Conservation (phyloP, 192 early-diverging fungal genomes). For the Polychytrium aggregatum region DNA sequence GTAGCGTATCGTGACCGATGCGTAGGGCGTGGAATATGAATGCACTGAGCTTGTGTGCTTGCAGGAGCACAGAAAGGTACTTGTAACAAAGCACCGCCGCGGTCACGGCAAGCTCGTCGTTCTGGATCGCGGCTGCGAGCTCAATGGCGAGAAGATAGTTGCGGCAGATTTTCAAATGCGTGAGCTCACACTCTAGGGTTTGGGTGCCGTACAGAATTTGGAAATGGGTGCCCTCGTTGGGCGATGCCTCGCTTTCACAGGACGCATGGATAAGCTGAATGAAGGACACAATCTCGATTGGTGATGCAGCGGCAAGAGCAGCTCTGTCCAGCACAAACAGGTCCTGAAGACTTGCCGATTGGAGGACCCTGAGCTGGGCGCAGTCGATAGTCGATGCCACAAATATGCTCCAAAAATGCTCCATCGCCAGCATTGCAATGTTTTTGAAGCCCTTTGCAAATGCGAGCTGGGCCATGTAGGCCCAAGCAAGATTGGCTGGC, state of each 20-base stretch:
- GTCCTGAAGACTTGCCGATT: slow-evolving; percentile 2
- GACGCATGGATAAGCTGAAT: slow-evolving; percentile 13
- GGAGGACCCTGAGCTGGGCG: not conserved
- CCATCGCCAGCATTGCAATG: slow-evolving; percentile 20
- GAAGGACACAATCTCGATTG: slow-evolving; percentile 9
- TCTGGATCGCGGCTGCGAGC: slow-evolving; percentile 10
- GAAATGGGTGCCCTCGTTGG: slow-evolving; percentile 13
- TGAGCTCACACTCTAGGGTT: slow-evolving; percentile 3
- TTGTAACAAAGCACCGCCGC: slow-evolving; percentile 12
- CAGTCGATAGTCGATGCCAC: slow-evolving; percentile 13
- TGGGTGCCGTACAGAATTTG: slow-evolving; percentile 12
- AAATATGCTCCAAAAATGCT: slow-evolving; percentile 5
- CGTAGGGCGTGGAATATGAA: slow-evolving; percentile 6
- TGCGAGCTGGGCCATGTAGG: slow-evolving; percentile 11
- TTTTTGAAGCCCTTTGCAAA: slow-evolving; percentile 15
- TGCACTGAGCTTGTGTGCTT: slow-evolving; percentile 3
- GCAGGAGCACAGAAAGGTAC: slow-evolving; percentile 2
- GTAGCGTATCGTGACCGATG: slow-evolving; percentile 9
- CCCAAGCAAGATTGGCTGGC: slow-evolving; percentile 25
- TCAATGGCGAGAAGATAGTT: slow-evolving; percentile 20
- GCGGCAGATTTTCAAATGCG: slow-evolving; percentile 12
- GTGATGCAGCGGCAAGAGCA: slow-evolving; percentile 9
- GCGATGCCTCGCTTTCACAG: slow-evolving; percentile 12
- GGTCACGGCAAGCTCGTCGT: slow-evolving; percentile 9
- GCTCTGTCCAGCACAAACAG: slow-evolving; percentile 4